Conservation (phyloP, 2,329 filamentous ascomycete species). For the Magnaporthiopsis incrustans region DNA sequence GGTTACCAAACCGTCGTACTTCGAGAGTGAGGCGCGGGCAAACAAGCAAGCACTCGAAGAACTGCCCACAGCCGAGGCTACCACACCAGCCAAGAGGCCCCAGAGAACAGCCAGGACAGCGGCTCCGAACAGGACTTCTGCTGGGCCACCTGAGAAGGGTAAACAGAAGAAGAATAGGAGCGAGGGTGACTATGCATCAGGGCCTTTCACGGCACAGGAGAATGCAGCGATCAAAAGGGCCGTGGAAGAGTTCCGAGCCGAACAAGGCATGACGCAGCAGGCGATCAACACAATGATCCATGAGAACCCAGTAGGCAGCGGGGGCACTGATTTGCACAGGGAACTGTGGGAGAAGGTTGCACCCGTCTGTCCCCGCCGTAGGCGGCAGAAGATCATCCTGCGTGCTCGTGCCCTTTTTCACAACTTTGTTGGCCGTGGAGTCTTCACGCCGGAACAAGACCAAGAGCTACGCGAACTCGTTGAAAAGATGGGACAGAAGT, state of each 20-base stretch:
- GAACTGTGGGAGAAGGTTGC: conserved; percentile 44
- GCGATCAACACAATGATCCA: conserved; percentile 41
- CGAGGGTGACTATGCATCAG: conserved; percentile 14
- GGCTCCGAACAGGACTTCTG: background rate
- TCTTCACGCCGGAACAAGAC: conserved; percentile 54
- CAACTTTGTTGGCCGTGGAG: conserved; percentile 52
- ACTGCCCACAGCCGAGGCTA: conserved; percentile 2
- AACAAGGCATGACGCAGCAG: conserved; percentile 32
- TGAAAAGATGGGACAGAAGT: conserved; percentile 44
- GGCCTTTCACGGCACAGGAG: conserved; percentile 37
- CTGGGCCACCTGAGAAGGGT: background rate
- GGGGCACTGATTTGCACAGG: conserved; percentile 20
- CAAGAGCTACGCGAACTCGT: conserved; percentile 40
- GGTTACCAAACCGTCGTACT: conserved; percentile 1
- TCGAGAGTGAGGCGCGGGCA: conserved; percentile 2
- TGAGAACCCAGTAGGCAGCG: conserved; percentile 9
- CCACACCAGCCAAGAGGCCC: background rate
- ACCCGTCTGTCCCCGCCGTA: conserved; percentile 38
- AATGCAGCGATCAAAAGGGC: conserved; percentile 30
- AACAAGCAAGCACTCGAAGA: background rate
- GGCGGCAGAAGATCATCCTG: conserved; percentile 45
- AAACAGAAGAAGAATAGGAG: background rate
- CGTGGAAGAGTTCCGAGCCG: conserved; percentile 35
- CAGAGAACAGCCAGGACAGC: background rate
- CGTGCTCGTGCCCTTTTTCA: conserved; percentile 56